Evolutionary conservation across 345 rosid genomes (phyloP), one percentile per base, ranked within the genome.

Genomic region (Pistacia integerrima): DNA sequence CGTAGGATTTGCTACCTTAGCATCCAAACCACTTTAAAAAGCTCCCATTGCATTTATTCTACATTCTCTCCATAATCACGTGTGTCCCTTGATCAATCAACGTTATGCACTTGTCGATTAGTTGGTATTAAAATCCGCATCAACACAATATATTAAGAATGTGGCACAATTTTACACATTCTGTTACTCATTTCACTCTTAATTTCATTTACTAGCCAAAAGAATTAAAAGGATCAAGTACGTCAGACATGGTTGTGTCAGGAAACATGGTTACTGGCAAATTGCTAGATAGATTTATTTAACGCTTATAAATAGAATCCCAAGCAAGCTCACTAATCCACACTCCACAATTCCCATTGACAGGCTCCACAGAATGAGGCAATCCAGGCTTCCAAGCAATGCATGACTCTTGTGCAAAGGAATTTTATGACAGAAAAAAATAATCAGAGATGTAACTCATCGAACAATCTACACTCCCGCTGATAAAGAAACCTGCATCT

Each of bases 401-500:
- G 56, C 75, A 70, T 68, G 25, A 70, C 14, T 58, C 4, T 55
- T 25, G 2, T 33, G 46, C 66, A 58, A 58, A 69, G 17, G 17
- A 71, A 80, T 65, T 60, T 57, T 20, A 68, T 51, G 41, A 28
- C 38, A 67, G 62, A 73, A 56, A 64, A 41, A 75, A 68, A 64
- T n/a, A 62, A 67, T 51, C 59, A 58, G 56, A 16, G 36, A 67
- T 65, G 74, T 30, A 66, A 79, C 82, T 70, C 84, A 97, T 98
- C 87, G 82, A 82, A 83, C 97, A 87, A 76, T 97, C 98, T 14
- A 97, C 91, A 84, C 99, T 94, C 77, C 99, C 99, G 83, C 99
- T 94, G 80, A 97, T 97, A 78, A 94, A 97, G 92, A 94, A 92
- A 75, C 99, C 97, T 70, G 98, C 97, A 91, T 94, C 98, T 86